Evolutionary conservation across 768 basidiomycete species (phyloP), one percentile per base, ranked within the genome.

Genomic region (Tylopilus sp.): DNA sequence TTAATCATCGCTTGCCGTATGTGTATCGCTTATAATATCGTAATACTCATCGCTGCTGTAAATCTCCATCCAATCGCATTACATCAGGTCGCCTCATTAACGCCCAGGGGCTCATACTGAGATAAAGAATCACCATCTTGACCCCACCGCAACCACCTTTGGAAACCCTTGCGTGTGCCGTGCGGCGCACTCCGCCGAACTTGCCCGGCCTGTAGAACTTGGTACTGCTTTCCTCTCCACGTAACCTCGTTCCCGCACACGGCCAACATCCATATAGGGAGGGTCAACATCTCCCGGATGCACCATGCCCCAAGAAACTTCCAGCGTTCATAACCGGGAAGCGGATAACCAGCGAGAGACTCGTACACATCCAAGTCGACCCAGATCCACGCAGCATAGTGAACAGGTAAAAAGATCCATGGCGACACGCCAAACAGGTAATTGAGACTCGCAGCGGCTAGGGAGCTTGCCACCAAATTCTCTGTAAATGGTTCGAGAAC

Each of bases 401-500:
- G 89, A 3, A 81, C 52, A 3, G 77, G 63, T 30, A 84, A 60
- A 63, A 83, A 83, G 21, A 84, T 57, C 79, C 78, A 82, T 29
- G 63, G 61, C 0, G 84, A 79, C 46, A 83, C 64, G 44, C 70
- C 79, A 33, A 77, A 76, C 28, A 87, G 71, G 50, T 77, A 74
- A 26, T 68, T 65, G 45, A 84, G 63, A 51, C 86, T 81, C 47
- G 78, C 71, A 25, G 82, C 77, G 21, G 82, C 83, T 52, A 95
- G 79, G 25, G 79, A 53, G 29, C 89, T 86, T 29, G 86, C 74
- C 25, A 92, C 69, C 36, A 97, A 69, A 40, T 83, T 85, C 71
- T 99, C 97, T 17, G 94, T 97, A 66, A 98, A 84, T 2, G 97
- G 97, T 68, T 99, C 97, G 19, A 90, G 60, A 48, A 98, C 50